Evolutionary conservation across 805 yeast genomes (phyloP).

Genomic region (Candida ascalaphidarum): DNA sequence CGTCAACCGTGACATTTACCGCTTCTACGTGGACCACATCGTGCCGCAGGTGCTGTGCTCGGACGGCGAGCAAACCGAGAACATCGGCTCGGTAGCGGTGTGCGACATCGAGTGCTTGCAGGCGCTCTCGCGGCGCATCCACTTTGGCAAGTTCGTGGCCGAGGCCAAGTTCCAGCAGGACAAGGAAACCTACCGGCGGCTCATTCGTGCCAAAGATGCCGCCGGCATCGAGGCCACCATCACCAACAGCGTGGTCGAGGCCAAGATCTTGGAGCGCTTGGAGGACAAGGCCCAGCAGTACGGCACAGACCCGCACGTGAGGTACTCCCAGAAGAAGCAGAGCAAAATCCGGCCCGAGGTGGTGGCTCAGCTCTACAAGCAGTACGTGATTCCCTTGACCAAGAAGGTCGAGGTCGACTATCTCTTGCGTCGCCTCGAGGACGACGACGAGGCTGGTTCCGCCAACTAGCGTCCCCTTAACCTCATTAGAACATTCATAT

Average conservation of each 20-base stretch:
- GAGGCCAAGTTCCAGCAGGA: slow-evolving; percentile 83
- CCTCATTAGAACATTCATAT: too few relatives aligned
- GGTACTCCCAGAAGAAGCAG: slow-evolving; percentile 56
- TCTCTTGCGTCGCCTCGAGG: slow-evolving; percentile 73
- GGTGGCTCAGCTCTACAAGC: slow-evolving; percentile 76
- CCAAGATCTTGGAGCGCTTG: slow-evolving; percentile 69
- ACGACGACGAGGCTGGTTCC: too few relatives aligned
- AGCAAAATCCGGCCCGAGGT: slow-evolving; percentile 76
- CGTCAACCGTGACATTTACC: slow-evolving; percentile 62
- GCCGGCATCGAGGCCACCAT: slow-evolving; percentile 72
- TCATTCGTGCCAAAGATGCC: slow-evolving; percentile 60
- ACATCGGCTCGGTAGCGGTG: slow-evolving; percentile 77
- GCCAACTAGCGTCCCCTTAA: too few relatives aligned
- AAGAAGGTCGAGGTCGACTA: slow-evolving; percentile 94
- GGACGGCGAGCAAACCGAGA: slow-evolving; percentile 71
- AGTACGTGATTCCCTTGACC: slow-evolving; percentile 86
- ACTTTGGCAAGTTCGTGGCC: slow-evolving; percentile 96
- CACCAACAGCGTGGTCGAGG: slow-evolving; percentile 84
- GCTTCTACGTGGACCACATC: slow-evolving; percentile 61
- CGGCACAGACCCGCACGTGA: slow-evolving; percentile 80
- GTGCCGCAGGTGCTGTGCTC: slow-evolving; percentile 66
- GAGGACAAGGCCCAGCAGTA: slow-evolving; percentile 75
- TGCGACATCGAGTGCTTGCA: slow-evolving; percentile 85
- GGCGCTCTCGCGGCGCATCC: slow-evolving; percentile 84
- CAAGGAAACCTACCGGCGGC: slow-evolving; percentile 47